phyloP scores from a whole-genome alignment of 306 rosid genomes.

The Gleditsia sinensis region DNA sequence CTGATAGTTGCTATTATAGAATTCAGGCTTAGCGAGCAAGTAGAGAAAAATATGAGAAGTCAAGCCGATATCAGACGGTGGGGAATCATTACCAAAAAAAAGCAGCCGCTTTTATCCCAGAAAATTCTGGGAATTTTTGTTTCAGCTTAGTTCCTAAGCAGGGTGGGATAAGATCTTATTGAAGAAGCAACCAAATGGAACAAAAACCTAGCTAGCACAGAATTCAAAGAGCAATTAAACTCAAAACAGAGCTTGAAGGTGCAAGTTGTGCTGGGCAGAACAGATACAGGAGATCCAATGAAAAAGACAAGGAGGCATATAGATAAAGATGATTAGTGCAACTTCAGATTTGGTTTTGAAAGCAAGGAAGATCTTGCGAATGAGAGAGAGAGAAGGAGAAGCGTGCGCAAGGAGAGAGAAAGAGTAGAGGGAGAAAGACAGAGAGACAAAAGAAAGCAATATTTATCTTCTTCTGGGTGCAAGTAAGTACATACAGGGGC shows the following conservation, averaged over 20 bases:
- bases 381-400: not conserved
- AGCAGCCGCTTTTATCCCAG: slow-evolving; percentile 7
- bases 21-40: not conserved
- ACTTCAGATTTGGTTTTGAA: slow-evolving; percentile 37
- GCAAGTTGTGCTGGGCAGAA: slow-evolving; percentile 3
- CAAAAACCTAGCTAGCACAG: slow-evolving; percentile 26
- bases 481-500: slow-evolving; percentile 24
- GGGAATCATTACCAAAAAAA: slow-evolving; percentile 31
- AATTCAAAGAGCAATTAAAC: slow-evolving; percentile 33
- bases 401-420: not conserved
- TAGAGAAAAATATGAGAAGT: slow-evolving; percentile 12
- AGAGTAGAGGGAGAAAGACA: not conserved
- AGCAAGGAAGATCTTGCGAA: slow-evolving; percentile 54
- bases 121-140: slow-evolving; percentile 45
- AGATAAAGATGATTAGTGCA: slow-evolving; percentile 27
- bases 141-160: slow-evolving; percentile 61
- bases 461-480: slow-evolving; percentile 1
- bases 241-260: slow-evolving; percentile 31
- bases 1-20: not conserved
- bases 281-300: slow-evolving; percentile 20
- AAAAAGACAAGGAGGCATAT: slow-evolving; percentile 28
- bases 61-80: slow-evolving; percentile 35
- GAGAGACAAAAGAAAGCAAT: not conserved
- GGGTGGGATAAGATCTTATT: slow-evolving; percentile 63
- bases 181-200: slow-evolving; percentile 52